These are phyloP conservation scores for Ophiognomonia clavigignenti-juglandacearum DNA, from an alignment of 2,329 filamentous ascomycete genomes.

Conservation along the genomic window DNA sequence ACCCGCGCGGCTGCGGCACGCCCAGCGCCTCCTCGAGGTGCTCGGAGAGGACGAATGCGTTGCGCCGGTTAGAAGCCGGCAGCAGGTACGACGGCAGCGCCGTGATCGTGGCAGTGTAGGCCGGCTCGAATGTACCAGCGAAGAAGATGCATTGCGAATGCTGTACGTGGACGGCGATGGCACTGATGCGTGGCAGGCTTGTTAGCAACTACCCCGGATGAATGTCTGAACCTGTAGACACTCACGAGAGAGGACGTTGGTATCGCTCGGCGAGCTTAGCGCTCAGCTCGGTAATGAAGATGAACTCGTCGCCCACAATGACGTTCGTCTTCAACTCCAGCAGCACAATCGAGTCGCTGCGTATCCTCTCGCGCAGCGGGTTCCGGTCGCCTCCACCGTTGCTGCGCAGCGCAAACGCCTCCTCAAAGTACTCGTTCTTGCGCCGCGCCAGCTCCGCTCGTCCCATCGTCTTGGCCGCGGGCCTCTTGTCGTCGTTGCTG, in stretches of 20 bases:
- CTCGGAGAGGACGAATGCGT: constrained; percentile 71
- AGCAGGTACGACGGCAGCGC: constrained; percentile 65
- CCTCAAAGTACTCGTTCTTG: constrained; percentile 42
- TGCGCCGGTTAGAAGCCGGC: constrained; percentile 73
- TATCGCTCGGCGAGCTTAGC: constrained; percentile 71
- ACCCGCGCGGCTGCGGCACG: constrained; percentile 61
- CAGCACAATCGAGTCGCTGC: constrained; percentile 53
- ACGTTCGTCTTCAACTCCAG: constrained; percentile 62
- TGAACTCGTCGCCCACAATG: constrained; percentile 68
- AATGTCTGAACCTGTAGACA: too few relatives aligned
- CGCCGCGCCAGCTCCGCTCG: constrained; percentile 29
- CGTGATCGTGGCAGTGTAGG: constrained; percentile 72
- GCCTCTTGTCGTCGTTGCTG: too few relatives aligned
- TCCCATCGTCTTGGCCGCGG: constrained; percentile 25
- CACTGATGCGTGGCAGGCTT: neutral
- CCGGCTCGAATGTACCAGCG: constrained; percentile 69
- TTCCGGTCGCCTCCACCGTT: constrained; percentile 27
- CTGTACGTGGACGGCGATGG: constrained; percentile 70
- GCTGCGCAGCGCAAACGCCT: constrained; percentile 30
- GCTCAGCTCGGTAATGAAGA: constrained; percentile 68
- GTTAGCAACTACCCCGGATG: too few relatives aligned
- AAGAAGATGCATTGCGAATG: constrained; percentile 73
- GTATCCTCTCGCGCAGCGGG: constrained; percentile 40
- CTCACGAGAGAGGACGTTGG: constrained; percentile 61
- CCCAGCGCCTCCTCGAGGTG: constrained; percentile 67